Percentiles rank a stretch among this genome's conserved stretches.
Evolutionary conservation across 2,329 filamentous ascomycete species (phyloP).

Genomic region (Cladorrhinum sp.): DNA sequence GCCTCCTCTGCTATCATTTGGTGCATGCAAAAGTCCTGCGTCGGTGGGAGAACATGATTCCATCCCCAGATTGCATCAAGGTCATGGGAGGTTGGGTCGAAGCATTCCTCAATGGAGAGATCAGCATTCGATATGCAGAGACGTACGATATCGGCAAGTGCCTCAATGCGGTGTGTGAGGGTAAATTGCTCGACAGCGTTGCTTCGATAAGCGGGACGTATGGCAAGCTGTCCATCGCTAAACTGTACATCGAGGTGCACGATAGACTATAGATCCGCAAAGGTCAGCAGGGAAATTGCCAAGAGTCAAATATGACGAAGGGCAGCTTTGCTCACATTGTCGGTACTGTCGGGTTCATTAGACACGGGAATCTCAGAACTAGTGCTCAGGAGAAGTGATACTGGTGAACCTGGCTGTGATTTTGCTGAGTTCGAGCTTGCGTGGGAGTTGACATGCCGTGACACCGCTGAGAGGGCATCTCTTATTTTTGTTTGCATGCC

Average conservation of each 20-base stretch:
- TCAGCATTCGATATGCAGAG: too few relatives aligned
- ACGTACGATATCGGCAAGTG: constrained; percentile 40
- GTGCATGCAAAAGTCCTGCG: constrained; percentile 43
- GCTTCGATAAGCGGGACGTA: constrained; percentile 41
- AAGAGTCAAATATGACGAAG: background rate
- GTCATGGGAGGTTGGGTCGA: constrained; percentile 39
- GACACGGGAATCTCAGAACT: constrained; percentile 10
- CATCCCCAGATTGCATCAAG: constrained; percentile 45
- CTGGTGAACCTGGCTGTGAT: background rate
- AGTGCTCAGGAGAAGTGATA: constrained; percentile 23
- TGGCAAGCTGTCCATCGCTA: constrained; percentile 29
- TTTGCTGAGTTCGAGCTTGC: too few relatives aligned
- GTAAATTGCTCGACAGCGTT: constrained; percentile 42
- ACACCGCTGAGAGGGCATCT: too few relatives aligned
- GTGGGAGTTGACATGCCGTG: too few relatives aligned
- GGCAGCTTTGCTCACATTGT: constrained; percentile 26
- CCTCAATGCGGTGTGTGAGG: constrained; percentile 40
- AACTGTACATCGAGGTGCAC: constrained; percentile 35
- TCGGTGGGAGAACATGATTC: constrained; percentile 37
- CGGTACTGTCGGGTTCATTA: constrained; percentile 15
- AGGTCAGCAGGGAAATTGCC: background rate
- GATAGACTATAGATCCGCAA: constrained; percentile 24
- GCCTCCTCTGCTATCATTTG: constrained; percentile 42
- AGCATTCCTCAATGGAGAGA: too few relatives aligned
- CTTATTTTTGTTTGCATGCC: constrained; percentile 21